phyloP scores from a whole-genome alignment of 2,329 filamentous ascomycete species.

The Pseudocercospora pini-densiflorae region DNA sequence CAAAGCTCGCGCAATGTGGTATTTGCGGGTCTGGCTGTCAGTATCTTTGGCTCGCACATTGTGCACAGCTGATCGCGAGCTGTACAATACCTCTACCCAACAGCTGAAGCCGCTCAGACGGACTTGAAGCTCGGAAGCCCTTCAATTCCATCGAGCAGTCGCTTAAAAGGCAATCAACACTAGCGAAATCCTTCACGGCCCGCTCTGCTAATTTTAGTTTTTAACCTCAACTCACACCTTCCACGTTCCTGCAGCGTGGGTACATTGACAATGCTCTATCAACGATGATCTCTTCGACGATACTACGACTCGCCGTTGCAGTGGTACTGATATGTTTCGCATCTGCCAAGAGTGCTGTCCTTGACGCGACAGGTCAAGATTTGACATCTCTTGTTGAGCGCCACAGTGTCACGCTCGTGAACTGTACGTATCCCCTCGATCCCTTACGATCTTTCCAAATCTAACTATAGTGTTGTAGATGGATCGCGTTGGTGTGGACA shows the following conservation, averaged over 20 bases:
- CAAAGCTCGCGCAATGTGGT: too few relatives aligned
- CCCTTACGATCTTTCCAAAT: neutral
- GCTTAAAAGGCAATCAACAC: neutral
- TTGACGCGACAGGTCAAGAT: neutral
- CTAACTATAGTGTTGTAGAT: neutral
- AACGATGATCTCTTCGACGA: neutral
- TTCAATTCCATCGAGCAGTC: neutral
- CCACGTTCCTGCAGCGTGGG: too few relatives aligned
- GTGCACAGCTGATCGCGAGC: too few relatives aligned
- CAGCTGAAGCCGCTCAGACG: too few relatives aligned
- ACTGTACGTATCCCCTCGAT: neutral
- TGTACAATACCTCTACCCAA: too few relatives aligned
- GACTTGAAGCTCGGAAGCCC: too few relatives aligned
- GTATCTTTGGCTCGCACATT: too few relatives aligned
- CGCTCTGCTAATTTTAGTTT: neutral
- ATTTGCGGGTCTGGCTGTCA: too few relatives aligned
- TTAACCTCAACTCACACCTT: too few relatives aligned
- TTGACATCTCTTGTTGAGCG: neutral
- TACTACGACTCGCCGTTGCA: neutral
- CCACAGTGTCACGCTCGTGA: neutral
- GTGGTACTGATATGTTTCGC: neutral
- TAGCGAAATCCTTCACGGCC: neutral
- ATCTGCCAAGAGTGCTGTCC: neutral
- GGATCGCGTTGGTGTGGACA: slow-evolving; percentile 76
- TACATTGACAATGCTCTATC: neutral